Base-by-base conservation (phyloP, 768 basidiomycete species). In the Coprinopsis sp. region DNA sequence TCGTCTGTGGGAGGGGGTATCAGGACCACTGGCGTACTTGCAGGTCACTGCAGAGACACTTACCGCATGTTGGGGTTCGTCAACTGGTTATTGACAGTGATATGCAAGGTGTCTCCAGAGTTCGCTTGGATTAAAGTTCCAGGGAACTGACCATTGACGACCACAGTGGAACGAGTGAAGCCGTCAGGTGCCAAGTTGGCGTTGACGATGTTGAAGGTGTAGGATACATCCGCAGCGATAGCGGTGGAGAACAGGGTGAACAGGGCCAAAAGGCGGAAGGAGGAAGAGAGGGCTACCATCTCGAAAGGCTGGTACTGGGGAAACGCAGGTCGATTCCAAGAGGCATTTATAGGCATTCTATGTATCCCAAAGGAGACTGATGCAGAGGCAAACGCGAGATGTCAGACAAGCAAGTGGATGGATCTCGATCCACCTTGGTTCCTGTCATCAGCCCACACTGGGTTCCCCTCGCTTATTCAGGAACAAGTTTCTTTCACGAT, bases 101-200 rank as follows among this genome's bases (percentile, higher is more conserved):
- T 61, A 39, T 65, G 63, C 8, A 70, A 46, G 1, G 50, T 51
- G 43, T 70, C 67, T 37, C 55, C 56, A 54, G 72, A 74, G 47
- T 64, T 64, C 14, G 66, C 71, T 27, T 62, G 55, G 29, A 77
- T 67, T 16, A 69, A 56, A 2, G 69, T 54, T 0, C 71, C 74
- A 28, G 73, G 70, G 37, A 68, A 66, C 2, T 49, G 16, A 3
- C 70, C 72, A 45, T 72, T 73, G 19, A 69, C 64, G 18, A 73
- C 58, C 8, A 74, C 72, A 21, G 64, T 68, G 21, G 61, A 59
- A 21, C 59, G 53, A 21, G 43, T 37, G 37, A 58, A 58, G 1
- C 60, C 60, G 38, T 54, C 53, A 16, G 50, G 53, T 12, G 49
- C 34, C 24, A 53, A 30, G 25, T 53, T 49, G 3, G 22, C 37